These are phyloP conservation scores for Chlamydomonas incerta DNA, from an alignment of 139 green algal genomes.

Conservation along the genomic window DNA sequence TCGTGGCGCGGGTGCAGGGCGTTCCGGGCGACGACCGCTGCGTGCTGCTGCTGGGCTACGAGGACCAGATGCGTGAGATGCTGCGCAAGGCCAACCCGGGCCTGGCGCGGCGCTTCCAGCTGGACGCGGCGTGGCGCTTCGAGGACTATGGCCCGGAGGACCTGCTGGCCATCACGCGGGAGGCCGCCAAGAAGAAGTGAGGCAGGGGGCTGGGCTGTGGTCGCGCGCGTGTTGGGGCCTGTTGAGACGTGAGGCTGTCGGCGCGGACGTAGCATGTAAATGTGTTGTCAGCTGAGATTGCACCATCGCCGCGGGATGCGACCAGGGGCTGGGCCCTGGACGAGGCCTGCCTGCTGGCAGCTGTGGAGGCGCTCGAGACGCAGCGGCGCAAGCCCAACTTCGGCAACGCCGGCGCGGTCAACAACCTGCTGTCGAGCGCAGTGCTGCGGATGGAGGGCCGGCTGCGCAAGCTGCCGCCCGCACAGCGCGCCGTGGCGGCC, in stretches of 20 bases:
- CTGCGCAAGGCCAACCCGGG: slow-evolving; percentile 63
- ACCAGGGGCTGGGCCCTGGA: slow-evolving; percentile 47
- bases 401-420: slow-evolving; percentile 65
- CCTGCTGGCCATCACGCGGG: slow-evolving; percentile 54
- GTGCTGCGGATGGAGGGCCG: slow-evolving; percentile 46
- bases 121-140: slow-evolving; percentile 45
- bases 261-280: too few species aligned
- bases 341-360: slow-evolving; percentile 36
- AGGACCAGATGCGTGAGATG: slow-evolving; percentile 61
- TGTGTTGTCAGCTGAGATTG: too few species aligned
- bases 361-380: slow-evolving; percentile 43
- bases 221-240: too few species aligned
- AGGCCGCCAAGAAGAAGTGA: slow-evolving; percentile 30
- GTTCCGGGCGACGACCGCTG: slow-evolving; percentile 66
- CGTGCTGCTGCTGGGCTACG: slow-evolving; percentile 69
- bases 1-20: slow-evolving; percentile 67
- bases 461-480: background rate
- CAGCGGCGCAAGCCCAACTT: slow-evolving; percentile 64
- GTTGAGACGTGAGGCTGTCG: too few species aligned
- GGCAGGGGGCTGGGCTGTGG: background rate
- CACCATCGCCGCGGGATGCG: too few species aligned
- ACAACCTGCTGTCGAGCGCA: slow-evolving; percentile 58
- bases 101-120: slow-evolving; percentile 63
- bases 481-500: slow-evolving; percentile 11
- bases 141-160: slow-evolving; percentile 62